phyloP scores from a whole-genome alignment of 208 protist species.

The Leishmania amazonensis region DNA sequence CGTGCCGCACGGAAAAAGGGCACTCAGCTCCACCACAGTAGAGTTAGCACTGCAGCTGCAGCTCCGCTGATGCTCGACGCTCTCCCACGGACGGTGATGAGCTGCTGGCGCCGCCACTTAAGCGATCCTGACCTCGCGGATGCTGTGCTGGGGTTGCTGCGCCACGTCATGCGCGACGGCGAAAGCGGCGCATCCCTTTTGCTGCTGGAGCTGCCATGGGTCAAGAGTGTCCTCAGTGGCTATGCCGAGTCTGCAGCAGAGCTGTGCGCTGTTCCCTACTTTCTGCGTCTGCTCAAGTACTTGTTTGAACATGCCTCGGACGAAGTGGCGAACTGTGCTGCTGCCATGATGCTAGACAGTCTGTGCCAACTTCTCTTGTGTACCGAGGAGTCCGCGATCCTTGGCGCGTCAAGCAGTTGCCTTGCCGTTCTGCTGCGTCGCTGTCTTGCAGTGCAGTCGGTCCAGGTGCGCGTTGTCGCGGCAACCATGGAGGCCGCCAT shows the following conservation, averaged over 20 bases:
- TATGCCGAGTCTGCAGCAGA: conserved; percentile 34
- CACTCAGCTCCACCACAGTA: not conserved
- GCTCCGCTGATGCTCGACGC: not conserved
- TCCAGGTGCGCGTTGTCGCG: conserved; percentile 24
- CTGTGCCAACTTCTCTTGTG: conserved; percentile 54
- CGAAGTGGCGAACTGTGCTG: conserved; percentile 27
- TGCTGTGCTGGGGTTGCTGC: conserved; percentile 38
- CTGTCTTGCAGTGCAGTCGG: conserved; percentile 40
- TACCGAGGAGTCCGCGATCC: conserved; percentile 58
- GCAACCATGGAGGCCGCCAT: conserved; percentile 22
- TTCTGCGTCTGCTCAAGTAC: conserved; percentile 22
- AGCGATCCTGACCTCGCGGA: conserved; percentile 72
- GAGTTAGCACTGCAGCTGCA: not conserved
- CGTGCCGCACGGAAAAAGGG: not conserved
- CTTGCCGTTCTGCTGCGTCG: conserved; percentile 52
- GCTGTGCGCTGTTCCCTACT: conserved; percentile 30
- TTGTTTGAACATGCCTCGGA: conserved; percentile 28
- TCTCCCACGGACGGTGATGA: conserved; percentile 38
- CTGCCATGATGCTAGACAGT: conserved; percentile 31
- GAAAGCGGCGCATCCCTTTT: conserved; percentile 14
- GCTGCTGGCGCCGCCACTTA: conserved; percentile 60
- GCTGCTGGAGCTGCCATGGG: conserved; percentile 31
- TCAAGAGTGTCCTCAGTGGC: conserved; percentile 29
- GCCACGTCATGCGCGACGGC: conserved; percentile 22
- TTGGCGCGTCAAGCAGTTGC: conserved; percentile 46